These are phyloP conservation scores for Apophysomyces elegans DNA, from an alignment of 371 early-diverging fungal genomes.

Conservation along the genomic window DNA sequence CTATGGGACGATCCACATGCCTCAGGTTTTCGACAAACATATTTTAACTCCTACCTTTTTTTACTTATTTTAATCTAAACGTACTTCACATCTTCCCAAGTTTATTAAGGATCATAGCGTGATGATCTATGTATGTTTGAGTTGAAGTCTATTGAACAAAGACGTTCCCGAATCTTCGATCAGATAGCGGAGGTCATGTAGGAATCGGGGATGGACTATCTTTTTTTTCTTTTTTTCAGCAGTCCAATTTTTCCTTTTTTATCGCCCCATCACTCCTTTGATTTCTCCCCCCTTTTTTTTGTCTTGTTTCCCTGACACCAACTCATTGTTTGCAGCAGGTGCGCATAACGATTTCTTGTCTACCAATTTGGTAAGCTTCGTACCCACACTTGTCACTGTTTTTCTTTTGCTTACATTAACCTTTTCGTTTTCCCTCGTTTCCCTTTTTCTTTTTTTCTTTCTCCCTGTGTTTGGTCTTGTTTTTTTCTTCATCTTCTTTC, in stretches of 20 bases:
- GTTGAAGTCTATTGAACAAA: neutral
- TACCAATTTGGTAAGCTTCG: conserved; percentile 4
- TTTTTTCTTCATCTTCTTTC: conserved; percentile 11
- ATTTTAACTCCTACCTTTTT: too few relatives aligned
- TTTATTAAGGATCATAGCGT: neutral
- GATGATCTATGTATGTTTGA: neutral
- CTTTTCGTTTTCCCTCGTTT: neutral
- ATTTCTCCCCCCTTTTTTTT: conserved; percentile 7
- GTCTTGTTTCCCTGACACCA: neutral
- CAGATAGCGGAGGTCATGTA: neutral
- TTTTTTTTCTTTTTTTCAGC: conserved; percentile 10
- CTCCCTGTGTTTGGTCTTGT: conserved; percentile 16
- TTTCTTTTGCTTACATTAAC: conserved; percentile 23
- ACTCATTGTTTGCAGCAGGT: conserved; percentile 1
- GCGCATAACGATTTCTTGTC: conserved; percentile 1
- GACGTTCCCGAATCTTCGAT: conserved; percentile 3
- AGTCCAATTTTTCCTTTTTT: conserved; percentile 7
- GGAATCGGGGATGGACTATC: neutral
- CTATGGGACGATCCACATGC: too few relatives aligned
- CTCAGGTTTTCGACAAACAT: too few relatives aligned
- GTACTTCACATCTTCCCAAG: neutral
- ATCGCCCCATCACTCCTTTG: neutral
- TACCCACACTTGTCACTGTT: conserved; percentile 1
- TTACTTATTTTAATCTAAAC: neutral
- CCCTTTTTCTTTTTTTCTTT: conserved; percentile 14